Evolutionary conservation across 2,329 filamentous ascomycete genomes (phyloP), one percentile per base, ranked within the genome.

Genomic region (Sclerotinia borealis): DNA sequence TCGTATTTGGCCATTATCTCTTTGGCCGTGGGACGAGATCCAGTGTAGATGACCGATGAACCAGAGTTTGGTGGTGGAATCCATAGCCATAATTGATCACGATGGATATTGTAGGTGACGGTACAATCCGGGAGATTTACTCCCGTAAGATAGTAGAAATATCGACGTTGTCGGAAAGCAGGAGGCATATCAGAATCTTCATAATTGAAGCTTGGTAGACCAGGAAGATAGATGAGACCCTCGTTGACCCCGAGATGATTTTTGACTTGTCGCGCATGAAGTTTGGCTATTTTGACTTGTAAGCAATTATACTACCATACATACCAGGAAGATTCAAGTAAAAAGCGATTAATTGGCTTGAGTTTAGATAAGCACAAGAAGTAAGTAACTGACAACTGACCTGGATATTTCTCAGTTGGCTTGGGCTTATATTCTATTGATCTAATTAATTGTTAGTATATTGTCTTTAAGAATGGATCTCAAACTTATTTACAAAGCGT

Each of bases 21-120:
- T 17, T 86, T 81, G 13, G 80, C 77, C 11, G 80, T 82, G 0
- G 86, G 86, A 27, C 81, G 83, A 39, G 79, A 79, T 19, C 88
- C 88, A 70, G 83, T 84, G 81, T 83, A 91, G 55, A 91, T 82
- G 13, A 73, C 68, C 83, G 79, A 68, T 82, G 79, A 19, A 79
- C 79, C 17, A 83, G 84, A 68, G 89, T 84, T 67, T 87, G 84
- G 67, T 34, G 85, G 83, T 2, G 90, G 89, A 54, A 93, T 85
- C 83, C 89, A 95, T 34, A 93, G 82, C 6, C 82, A 85, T 63
- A 95, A 81, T 27, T 78, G 77, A 73, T 93, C 88, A 13, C 77
- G 77, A 37, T 75, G 74, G 65, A 86, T 80, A 70, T 85, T 79
- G 72, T 87, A 87, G 2, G 80, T 83, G 47, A 86, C 69, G 63